Conservation (phyloP, 106 monocot genomes). For the Triglochin maritima region DNA sequence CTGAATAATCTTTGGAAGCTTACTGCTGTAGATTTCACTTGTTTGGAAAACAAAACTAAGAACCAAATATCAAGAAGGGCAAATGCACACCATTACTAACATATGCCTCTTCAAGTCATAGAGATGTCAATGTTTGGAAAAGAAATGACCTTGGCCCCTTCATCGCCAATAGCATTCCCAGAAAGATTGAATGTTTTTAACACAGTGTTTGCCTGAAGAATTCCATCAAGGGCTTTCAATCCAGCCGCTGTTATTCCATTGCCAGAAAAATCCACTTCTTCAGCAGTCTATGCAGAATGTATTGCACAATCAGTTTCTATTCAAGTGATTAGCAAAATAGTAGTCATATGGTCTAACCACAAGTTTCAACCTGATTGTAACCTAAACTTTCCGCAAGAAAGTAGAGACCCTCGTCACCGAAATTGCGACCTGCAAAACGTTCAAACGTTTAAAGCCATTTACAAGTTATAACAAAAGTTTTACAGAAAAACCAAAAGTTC, state of each 20-base stretch:
- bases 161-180: conserved; percentile 93
- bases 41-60: no score
- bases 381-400: conserved; percentile 95
- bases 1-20: no score
- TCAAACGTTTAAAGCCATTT: neutral
- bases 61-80: no score
- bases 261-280: conserved; percentile 92
- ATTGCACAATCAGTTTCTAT: neutral
- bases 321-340: neutral
- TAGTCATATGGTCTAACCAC: neutral
- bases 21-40: no score
- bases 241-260: conserved; percentile 93
- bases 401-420: conserved; percentile 93
- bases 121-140: neutral
- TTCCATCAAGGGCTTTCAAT: conserved; percentile 90
- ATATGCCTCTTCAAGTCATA: no score
- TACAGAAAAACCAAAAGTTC: no score
- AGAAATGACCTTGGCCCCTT: conserved; percentile 82
- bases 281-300: conserved; percentile 50
- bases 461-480: neutral
- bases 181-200: conserved; percentile 87
- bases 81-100: no score
- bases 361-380: conserved; percentile 74
- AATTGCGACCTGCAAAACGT: conserved; percentile 59
- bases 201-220: conserved; percentile 74